phyloP scores from a whole-genome alignment of 1,139 yeast species.

The Candida glucosophila region DNA sequence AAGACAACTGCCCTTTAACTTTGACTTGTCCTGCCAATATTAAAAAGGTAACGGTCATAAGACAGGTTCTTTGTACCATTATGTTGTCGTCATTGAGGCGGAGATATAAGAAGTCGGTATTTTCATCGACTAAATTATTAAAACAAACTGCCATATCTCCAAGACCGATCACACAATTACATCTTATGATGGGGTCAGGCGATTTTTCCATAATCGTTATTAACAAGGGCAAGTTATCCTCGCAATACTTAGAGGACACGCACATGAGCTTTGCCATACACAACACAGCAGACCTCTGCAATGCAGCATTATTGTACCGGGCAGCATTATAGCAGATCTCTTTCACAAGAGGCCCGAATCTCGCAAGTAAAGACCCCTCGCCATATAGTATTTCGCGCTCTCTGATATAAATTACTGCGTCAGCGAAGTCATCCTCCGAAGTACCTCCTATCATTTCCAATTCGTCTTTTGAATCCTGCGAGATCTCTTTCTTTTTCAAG shows the following conservation, averaged over 20 bases:
- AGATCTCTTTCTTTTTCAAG: conserved; percentile 15
- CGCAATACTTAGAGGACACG: conserved; percentile 81
- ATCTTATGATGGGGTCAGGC: conserved; percentile 75
- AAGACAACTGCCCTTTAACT: conserved; percentile 94
- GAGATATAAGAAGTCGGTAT: conserved; percentile 79
- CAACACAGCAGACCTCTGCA: conserved; percentile 70
- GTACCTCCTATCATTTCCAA: conserved; percentile 93
- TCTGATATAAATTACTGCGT: conserved; percentile 72
- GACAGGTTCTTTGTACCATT: conserved; percentile 91
- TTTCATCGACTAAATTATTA: conserved; percentile 87
- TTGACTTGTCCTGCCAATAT: conserved; percentile 97
- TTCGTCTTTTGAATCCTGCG: conserved; percentile 54
- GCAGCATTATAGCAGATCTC: conserved; percentile 65
- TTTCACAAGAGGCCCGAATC: conserved; percentile 71
- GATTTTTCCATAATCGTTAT: conserved; percentile 81
- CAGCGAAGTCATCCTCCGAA: conserved; percentile 90
- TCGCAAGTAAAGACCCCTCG: conserved; percentile 60
- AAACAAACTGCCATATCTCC: conserved; percentile 98
- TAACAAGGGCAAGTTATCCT: conserved; percentile 64
- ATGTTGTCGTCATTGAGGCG: conserved; percentile 77
- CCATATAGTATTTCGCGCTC: conserved; percentile 81
- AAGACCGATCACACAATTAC: conserved; percentile 84
- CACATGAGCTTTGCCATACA: conserved; percentile 93
- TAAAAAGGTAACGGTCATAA: conserved; percentile 93
- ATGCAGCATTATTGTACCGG: conserved; percentile 44